phyloP scores from a whole-genome alignment of 164 flowering plant genomes.

The Annona cherimola region DNA sequence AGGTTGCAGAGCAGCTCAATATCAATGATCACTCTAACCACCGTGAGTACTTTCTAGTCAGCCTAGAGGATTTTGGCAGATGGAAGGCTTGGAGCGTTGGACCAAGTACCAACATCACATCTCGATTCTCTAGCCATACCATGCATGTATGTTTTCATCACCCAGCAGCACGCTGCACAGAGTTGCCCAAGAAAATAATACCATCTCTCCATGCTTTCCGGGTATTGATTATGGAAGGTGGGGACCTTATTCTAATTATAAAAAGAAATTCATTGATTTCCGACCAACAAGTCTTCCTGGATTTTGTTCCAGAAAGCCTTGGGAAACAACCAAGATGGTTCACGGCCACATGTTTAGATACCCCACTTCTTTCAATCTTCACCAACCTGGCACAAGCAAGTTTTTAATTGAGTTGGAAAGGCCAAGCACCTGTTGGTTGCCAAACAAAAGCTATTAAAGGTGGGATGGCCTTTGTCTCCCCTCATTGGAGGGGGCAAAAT shows the following conservation, averaged over 20 bases:
- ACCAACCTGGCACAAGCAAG: constrained; percentile 12
- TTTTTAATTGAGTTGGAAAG: neutral
- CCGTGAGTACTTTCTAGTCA: no score
- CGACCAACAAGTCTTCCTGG: constrained; percentile 18
- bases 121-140: no score
- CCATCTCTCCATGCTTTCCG: neutral
- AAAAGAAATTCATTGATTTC: neutral
- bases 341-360: constrained; percentile 34
- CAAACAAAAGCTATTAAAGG: constrained; percentile 19
- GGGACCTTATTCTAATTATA: neutral
- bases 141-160: neutral
- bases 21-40: no score
- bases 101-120: no score
- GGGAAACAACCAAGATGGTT: constrained; percentile 39
- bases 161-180: neutral
- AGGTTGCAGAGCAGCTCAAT: no score
- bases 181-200: neutral
- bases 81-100: neutral
- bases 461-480: constrained; percentile 24
- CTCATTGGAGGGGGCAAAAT: constrained; percentile 7
- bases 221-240: constrained; percentile 10
- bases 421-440: constrained; percentile 12
- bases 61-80: no score
- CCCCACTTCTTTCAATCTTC: constrained; percentile 18
- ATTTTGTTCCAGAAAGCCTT: constrained; percentile 21